These are phyloP conservation scores for Linnemannia exigua DNA, from an alignment of 192 early-diverging fungal species.

Conservation along the genomic window DNA sequence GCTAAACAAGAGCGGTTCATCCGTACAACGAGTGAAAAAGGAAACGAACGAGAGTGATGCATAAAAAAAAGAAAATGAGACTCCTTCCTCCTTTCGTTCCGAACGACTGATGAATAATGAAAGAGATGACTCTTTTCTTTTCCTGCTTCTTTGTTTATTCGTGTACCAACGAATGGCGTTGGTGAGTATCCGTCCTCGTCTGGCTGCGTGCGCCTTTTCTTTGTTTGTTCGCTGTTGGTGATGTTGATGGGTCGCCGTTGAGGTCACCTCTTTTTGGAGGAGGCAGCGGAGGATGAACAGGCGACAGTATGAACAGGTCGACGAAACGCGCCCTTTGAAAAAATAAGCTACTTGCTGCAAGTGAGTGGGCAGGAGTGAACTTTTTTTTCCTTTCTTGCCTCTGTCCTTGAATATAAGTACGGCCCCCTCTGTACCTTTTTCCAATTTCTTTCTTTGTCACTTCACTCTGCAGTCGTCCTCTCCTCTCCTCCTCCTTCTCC, in stretches of 20 bases:
- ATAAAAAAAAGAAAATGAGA: no score
- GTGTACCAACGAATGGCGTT: neutral
- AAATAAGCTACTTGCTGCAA: neutral
- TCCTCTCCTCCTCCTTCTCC: neutral
- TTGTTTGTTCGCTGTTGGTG: neutral
- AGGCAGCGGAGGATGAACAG: neutral
- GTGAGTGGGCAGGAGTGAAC: neutral
- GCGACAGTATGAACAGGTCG: neutral
- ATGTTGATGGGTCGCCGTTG: neutral
- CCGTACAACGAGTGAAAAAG: no score
- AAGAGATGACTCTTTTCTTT: neutral
- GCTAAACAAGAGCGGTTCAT: no score
- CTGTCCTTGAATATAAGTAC: neutral
- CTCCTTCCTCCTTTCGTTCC: neutral
- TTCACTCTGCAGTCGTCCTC: neutral
- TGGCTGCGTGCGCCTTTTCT: neutral
- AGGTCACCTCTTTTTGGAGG: neutral
- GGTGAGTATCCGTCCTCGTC: neutral
- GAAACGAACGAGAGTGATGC: no score
- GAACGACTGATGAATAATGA: neutral
- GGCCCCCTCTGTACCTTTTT: neutral
- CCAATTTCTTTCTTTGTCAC: neutral
- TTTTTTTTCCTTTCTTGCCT: neutral
- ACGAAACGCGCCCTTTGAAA: neutral
- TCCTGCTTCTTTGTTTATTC: neutral